phyloP scores from a whole-genome alignment of 2,329 filamentous ascomycete species.

The Incumbomyces lentus region DNA sequence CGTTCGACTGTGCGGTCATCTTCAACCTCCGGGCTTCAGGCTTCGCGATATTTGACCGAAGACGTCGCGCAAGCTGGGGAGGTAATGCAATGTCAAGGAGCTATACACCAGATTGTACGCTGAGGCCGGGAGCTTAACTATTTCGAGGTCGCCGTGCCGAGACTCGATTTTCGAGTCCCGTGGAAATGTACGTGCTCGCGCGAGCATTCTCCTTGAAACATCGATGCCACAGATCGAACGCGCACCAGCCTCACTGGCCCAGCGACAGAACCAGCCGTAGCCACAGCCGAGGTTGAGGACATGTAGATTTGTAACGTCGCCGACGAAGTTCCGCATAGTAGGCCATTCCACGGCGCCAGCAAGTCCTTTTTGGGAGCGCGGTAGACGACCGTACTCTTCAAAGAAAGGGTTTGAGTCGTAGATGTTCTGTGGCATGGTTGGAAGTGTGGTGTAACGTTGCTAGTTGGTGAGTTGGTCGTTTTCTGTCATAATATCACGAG shows the following conservation, averaged over 20 bases:
- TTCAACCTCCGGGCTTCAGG: conserved; percentile 30
- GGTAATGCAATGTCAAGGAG: conserved; percentile 34
- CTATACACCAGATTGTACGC: conserved; percentile 33
- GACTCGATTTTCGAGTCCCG: neutral
- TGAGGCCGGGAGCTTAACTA: neutral
- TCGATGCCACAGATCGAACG: conserved; percentile 43
- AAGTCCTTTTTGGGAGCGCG: conserved; percentile 32
- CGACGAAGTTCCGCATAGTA: conserved; percentile 31
- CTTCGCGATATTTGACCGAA: conserved; percentile 25
- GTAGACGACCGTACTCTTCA: conserved; percentile 33
- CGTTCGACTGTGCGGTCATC: conserved; percentile 32
- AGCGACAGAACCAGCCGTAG: conserved; percentile 47
- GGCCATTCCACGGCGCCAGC: conserved; percentile 37
- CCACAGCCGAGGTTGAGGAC: conserved; percentile 52
- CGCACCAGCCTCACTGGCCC: conserved; percentile 37
- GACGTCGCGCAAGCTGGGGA: conserved; percentile 26
- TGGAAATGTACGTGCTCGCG: conserved; percentile 30
- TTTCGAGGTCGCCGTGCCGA: conserved; percentile 4
- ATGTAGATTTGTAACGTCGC: conserved; percentile 24
- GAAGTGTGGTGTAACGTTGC: too few species aligned
- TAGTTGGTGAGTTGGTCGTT: too few species aligned
- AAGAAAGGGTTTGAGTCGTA: conserved; percentile 37
- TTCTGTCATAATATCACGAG: too few species aligned
- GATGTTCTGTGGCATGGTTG: conserved; percentile 30
- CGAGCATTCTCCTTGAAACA: conserved; percentile 45